A percentile compares a stretch with the other conserved stretches of the same genome.
phyloP scores from a whole-genome alignment of 345 rosid species.

The Heritiera littoralis region DNA sequence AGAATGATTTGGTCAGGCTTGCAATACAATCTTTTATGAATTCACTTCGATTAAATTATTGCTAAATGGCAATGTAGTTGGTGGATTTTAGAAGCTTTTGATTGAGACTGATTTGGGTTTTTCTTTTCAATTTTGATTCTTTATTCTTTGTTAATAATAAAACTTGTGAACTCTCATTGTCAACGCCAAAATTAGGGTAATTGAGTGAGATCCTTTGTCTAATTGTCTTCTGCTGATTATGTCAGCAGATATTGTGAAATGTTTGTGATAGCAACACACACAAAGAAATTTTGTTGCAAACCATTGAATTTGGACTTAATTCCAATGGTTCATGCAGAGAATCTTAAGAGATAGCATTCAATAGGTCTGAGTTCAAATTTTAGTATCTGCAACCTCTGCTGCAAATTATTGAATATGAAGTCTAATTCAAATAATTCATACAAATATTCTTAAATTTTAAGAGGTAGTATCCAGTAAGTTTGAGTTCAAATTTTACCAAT shows the following conservation, averaged over 20 bases:
- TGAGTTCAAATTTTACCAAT: no score
- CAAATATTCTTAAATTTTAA: no score
- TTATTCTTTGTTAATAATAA: not conserved
- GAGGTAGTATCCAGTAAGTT: no score
- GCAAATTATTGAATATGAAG: no score
- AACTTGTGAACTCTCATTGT: not conserved
- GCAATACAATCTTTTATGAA: constrained; percentile 4
- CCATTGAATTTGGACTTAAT: not conserved
- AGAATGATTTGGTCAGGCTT: constrained; percentile 25
- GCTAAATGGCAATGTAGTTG: constrained; percentile 24
- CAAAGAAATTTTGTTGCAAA: no score
- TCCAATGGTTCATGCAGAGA: no score
- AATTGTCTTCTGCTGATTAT: not conserved
- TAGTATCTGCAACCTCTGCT: no score
- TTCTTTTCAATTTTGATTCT: not conserved
- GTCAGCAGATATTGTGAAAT: not conserved
- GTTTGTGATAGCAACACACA: constrained; percentile 8
- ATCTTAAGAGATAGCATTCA: no score
- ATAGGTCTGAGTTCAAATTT: no score
- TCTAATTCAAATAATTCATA: no score
- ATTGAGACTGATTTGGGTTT: constrained; percentile 6
- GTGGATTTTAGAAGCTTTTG: constrained; percentile 24
- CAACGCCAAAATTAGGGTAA: constrained; percentile 18
- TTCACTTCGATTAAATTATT: not conserved
- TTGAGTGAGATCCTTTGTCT: constrained; percentile 17